Conservation (phyloP, 345 rosid species). For the Brassica incana region DNA sequence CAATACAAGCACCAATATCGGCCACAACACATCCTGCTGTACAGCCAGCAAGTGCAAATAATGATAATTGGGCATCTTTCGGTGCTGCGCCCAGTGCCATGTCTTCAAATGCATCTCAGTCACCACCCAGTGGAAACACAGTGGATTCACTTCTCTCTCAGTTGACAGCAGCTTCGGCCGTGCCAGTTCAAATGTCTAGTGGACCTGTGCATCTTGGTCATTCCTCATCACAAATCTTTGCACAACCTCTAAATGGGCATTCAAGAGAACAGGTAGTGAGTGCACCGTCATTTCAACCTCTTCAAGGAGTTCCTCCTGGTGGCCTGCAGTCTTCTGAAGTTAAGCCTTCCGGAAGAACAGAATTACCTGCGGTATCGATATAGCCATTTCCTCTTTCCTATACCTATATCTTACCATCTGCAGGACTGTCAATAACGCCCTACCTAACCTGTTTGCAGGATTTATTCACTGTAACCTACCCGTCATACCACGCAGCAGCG, state of each 20-base stretch:
- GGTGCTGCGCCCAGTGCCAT: slow-evolving; percentile 24
- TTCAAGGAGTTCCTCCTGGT: slow-evolving; percentile 32
- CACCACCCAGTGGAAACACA: slow-evolving; percentile 54
- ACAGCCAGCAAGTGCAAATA: slow-evolving; percentile 21
- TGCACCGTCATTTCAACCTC: slow-evolving; percentile 51
- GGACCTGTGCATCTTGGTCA: slow-evolving; percentile 45
- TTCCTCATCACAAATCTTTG: slow-evolving; percentile 47
- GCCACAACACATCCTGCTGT: slow-evolving; percentile 43
- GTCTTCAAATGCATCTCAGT: slow-evolving; percentile 48
- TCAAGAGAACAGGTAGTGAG: slow-evolving; percentile 59
- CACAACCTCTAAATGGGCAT: slow-evolving; percentile 47
- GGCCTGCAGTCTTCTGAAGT: slow-evolving; percentile 41
- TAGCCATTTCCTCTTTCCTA: background rate
- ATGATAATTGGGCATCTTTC: slow-evolving; percentile 47
- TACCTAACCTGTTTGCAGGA: slow-evolving; percentile 53
- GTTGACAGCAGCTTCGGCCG: slow-evolving; percentile 57
- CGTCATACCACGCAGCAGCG: slow-evolving; percentile 52
- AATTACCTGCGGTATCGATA: slow-evolving; percentile 71
- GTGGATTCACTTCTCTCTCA: slow-evolving; percentile 82
- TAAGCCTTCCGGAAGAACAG: slow-evolving; percentile 61
- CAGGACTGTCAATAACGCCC: background rate
- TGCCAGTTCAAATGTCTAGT: slow-evolving; percentile 46
- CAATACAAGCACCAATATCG: slow-evolving; percentile 49
- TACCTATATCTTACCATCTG: background rate
- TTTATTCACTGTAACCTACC: slow-evolving; percentile 63